phyloP scores from a whole-genome alignment of 148 eudicot genomes.

The Cornus florida region DNA sequence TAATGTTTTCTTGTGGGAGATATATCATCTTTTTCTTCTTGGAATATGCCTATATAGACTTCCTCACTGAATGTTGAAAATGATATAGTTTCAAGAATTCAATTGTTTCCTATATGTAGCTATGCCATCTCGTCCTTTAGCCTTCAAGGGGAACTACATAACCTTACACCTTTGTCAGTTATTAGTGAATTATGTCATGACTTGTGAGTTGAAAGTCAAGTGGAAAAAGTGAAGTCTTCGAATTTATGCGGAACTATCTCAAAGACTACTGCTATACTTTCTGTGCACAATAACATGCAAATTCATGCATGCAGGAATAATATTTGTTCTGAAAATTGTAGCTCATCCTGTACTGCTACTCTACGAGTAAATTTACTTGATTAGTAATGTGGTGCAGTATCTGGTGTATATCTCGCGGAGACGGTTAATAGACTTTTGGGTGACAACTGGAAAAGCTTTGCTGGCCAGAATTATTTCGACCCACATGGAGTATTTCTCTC shows the following conservation, averaged over 20 bases:
- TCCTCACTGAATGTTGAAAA: not conserved
- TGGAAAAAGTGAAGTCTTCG: not conserved
- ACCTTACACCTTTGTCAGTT: not conserved
- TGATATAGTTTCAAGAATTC: not conserved
- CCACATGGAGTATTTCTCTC: conserved; percentile 76
- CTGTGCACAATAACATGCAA: not conserved
- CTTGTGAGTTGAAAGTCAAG: not conserved
- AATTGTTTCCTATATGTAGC: not conserved
- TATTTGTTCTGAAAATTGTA: not conserved
- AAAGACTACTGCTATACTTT: not conserved
- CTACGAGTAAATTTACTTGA: not conserved
- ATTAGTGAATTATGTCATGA: not conserved
- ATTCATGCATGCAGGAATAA: not conserved
- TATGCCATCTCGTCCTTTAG: not conserved
- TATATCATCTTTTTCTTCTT: too few species aligned
- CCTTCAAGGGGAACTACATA: not conserved
- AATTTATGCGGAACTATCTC: not conserved
- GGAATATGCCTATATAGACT: not conserved
- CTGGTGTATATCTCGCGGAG: conserved; percentile 88
- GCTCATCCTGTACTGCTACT: not conserved
- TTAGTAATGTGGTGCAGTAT: conserved; percentile 52
- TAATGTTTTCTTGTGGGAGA: not conserved
- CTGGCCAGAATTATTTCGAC: conserved; percentile 91
- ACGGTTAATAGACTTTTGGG: conserved; percentile 61
- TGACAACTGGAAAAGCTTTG: conserved; percentile 78